phyloP scores from a whole-genome alignment of 2,329 filamentous ascomycete species.

The Trichoderma asperellum region DNA sequence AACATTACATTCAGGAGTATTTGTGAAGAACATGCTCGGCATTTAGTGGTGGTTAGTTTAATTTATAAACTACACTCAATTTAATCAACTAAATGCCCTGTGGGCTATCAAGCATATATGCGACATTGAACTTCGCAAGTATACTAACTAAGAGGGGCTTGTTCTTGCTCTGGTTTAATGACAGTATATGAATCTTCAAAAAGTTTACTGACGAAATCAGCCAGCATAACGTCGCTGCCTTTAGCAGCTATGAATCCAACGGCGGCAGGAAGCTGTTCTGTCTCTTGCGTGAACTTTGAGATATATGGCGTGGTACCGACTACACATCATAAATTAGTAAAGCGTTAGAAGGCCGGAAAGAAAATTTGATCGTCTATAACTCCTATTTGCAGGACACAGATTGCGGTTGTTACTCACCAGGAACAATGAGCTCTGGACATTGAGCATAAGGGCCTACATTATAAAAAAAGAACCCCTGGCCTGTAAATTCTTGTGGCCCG shows the following conservation, averaged over 20 bases:
- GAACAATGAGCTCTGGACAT: background rate
- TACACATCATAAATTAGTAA: background rate
- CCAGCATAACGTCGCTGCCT: background rate
- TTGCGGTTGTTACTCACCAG: background rate
- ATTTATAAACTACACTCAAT: too few species aligned
- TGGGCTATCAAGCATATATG: background rate
- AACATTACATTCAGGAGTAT: too few species aligned
- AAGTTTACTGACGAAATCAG: background rate
- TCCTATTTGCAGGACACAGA: background rate
- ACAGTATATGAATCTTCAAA: background rate
- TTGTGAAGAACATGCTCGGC: too few species aligned
- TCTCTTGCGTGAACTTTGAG: background rate
- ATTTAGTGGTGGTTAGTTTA: too few species aligned
- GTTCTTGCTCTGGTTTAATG: background rate
- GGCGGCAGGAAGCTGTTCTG: background rate
- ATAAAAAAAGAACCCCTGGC: background rate
- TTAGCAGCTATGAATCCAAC: background rate
- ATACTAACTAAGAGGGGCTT: background rate
- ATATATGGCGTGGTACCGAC: background rate
- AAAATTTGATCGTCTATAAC: background rate
- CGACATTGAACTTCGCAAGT: background rate
- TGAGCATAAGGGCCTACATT: background rate
- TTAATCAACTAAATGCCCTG: background rate
- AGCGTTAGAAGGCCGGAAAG: background rate
- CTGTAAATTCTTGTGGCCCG: background rate